phyloP scores from a whole-genome alignment of 805 yeast species.

The Candida tallmaniae region DNA sequence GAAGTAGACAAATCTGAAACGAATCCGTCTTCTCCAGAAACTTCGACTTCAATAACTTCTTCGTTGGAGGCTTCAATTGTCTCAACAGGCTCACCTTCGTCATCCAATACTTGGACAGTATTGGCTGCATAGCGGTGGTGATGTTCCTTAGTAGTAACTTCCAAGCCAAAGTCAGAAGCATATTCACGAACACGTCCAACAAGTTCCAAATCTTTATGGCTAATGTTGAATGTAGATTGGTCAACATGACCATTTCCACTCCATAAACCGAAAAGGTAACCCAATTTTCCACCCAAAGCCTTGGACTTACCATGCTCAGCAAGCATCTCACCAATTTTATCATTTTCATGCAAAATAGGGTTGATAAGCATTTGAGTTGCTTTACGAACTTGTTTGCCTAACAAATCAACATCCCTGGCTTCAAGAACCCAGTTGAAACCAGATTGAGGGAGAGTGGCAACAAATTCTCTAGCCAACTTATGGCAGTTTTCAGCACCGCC shows the following conservation, averaged over 20 bases:
- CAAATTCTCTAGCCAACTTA: conserved; percentile 17
- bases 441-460: conserved; percentile 9
- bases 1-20: conserved; percentile 1
- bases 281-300: conserved; percentile 21
- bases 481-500: conserved; percentile 18
- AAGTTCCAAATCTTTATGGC: conserved; percentile 19
- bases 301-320: conserved; percentile 14
- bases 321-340: conserved; percentile 23
- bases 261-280: conserved; percentile 42
- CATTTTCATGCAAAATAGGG: conserved; percentile 33
- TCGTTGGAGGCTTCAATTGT: conserved; percentile 1
- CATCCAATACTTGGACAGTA: conserved; percentile 4
- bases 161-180: conserved; percentile 10
- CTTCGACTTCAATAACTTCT: conserved; percentile 1
- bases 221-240: conserved; percentile 24
- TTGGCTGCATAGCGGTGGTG: not conserved
- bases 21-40: conserved; percentile 5
- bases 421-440: conserved; percentile 36
- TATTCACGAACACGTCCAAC: conserved; percentile 19
- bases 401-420: conserved; percentile 29
- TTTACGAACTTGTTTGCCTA: conserved; percentile 23
- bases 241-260: conserved; percentile 29
- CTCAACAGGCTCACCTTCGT: conserved; percentile 5
- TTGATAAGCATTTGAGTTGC: conserved; percentile 27
- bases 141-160: not conserved